Percentiles rank a stretch among this genome's conserved stretches.
Evolutionary conservation across 2,329 filamentous ascomycete species (phyloP).

Genomic region (Basipetospora chlamydospora): DNA sequence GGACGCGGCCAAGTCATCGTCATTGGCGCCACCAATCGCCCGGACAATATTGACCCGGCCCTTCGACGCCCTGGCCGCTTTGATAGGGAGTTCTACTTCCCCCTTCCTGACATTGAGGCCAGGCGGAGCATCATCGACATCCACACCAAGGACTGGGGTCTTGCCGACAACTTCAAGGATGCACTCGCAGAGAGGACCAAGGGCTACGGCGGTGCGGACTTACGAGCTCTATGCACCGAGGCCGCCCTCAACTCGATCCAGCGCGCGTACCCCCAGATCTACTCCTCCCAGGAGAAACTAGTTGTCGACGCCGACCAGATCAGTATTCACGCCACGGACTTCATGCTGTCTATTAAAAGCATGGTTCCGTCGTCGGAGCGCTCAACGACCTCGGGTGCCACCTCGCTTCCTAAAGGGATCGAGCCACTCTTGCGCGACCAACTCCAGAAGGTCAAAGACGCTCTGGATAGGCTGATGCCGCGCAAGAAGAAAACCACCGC

Average conservation of each 20-base stretch:
- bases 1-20: constrained; percentile 97
- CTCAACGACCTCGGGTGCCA: constrained; percentile 70
- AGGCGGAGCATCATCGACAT: constrained; percentile 85
- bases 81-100: constrained; percentile 96
- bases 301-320: constrained; percentile 77
- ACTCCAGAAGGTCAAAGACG: constrained; percentile 50
- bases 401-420: constrained; percentile 63
- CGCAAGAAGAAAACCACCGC: constrained; percentile 77
- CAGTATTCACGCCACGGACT: constrained; percentile 79
- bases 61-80: constrained; percentile 86
- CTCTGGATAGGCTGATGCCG: constrained; percentile 65
- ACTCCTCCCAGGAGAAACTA: constrained; percentile 77
- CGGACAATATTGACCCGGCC: constrained; percentile 93
- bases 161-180: constrained; percentile 65
- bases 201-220: constrained; percentile 90
- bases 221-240: constrained; percentile 89
- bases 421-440: constrained; percentile 68
- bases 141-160: constrained; percentile 85
- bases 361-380: constrained; percentile 91
- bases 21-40: constrained; percentile 94
- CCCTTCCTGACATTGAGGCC: constrained; percentile 67
- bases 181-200: constrained; percentile 80
- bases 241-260: constrained; percentile 92
- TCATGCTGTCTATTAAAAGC: constrained; percentile 93
- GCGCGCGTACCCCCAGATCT: constrained; percentile 90